Evolutionary conservation across 2,329 filamentous ascomycete genomes (phyloP).

Genomic region (Gaeumannomyces tritici): DNA sequence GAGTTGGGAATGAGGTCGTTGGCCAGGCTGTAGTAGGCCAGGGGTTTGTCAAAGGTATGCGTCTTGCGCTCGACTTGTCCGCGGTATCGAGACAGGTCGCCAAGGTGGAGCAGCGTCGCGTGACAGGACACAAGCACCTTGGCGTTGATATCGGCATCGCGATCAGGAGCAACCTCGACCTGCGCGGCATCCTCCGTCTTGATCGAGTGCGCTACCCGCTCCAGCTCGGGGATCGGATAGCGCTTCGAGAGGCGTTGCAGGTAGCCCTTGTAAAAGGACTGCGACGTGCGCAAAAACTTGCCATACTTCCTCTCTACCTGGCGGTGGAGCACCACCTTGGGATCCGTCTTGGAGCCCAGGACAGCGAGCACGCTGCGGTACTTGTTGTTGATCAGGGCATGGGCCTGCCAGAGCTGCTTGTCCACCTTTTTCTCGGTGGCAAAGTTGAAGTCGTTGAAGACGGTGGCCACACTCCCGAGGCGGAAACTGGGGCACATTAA

Average conservation of each 20-base stretch:
- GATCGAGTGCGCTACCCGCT: slow-evolving; percentile 30
- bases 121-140: slow-evolving; percentile 67
- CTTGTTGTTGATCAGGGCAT: slow-evolving; percentile 66
- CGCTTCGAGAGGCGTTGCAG: slow-evolving; percentile 64
- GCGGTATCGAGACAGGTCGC: slow-evolving; percentile 84
- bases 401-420: slow-evolving; percentile 65
- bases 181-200: slow-evolving; percentile 33
- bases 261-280: slow-evolving; percentile 80
- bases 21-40: slow-evolving; percentile 79
- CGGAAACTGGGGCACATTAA: slow-evolving; percentile 47
- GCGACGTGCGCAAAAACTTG: slow-evolving; percentile 77
- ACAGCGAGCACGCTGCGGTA: slow-evolving; percentile 62
- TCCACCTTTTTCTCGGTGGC: slow-evolving; percentile 57
- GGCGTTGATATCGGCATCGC: slow-evolving; percentile 30
- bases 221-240: slow-evolving; percentile 34
- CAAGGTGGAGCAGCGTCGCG: slow-evolving; percentile 73
- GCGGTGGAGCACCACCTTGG: slow-evolving; percentile 53
- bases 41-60: slow-evolving; percentile 67
- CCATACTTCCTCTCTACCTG: slow-evolving; percentile 76
- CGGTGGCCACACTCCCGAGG: slow-evolving; percentile 58
- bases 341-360: slow-evolving; percentile 27
- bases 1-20: slow-evolving; percentile 68
- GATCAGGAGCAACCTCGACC: slow-evolving; percentile 29
- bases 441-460: slow-evolving; percentile 63
- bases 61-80: slow-evolving; percentile 62